Evolutionary conservation across 805 yeast genomes (phyloP), one percentile per base, ranked within the genome.

Genomic region (Candida patagonica): DNA sequence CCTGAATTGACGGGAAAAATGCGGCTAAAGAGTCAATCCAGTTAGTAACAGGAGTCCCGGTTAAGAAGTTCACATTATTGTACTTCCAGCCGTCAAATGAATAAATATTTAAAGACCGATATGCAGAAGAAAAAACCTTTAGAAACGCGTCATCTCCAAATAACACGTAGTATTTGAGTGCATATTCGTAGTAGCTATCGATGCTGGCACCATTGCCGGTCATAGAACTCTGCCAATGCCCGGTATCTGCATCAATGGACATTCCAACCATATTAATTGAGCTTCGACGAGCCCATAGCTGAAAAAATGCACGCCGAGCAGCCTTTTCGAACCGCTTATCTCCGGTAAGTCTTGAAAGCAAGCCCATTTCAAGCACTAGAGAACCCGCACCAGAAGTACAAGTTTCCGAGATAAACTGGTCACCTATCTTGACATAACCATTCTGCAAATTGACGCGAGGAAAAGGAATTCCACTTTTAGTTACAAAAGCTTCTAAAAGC

Each of bases 1-100:
- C 94, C 52, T 80, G 80, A 16, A 88, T 58, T 0, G 96, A 95
- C 0, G 95, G 80, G 72, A 85, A 87, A 57, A 88, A 88, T 0
- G 95, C 96, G 35, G 86, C 70, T 38, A 88, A 63, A 42, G 92
- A 71, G 56, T 88, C 97, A 5, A 89, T 74, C 96, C 96, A 88
- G 21, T 66, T 60, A 5, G 77, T 66, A 2, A 65, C 61, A 0
- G 62, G 53, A 1, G 54, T 50, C 0, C 92, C 94, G 16, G 64
- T 64, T 7, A 61, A 51, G 3, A 71, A 63, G 40, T 78, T 71
- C 1, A 84, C 66, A 50, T 84, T 84, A 1, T 62, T 56, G 45
- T 70, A 75, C 39, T 69, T 62, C 74, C 77, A 74, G 13, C 68
- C 71, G 13, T 53, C 59, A 34, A 66, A 68, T n/a, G 51, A 34